Evolutionary conservation across 225 moss, liverwort and hornwort species (phyloP).

Genomic region (Takakia lepidozioides): DNA sequence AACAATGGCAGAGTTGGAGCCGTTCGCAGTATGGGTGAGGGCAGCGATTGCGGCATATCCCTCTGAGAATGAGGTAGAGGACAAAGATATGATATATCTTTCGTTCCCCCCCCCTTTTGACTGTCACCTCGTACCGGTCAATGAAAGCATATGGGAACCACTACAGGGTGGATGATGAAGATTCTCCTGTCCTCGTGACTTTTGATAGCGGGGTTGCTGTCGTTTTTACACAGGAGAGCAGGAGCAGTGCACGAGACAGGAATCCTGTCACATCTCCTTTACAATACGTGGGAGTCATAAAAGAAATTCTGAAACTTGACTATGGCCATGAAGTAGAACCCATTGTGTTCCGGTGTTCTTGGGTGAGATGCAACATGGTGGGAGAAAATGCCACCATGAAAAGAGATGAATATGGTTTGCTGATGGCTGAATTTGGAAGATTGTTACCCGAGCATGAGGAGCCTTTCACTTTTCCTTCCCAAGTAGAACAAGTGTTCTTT

Average conservation of each 20-base stretch:
- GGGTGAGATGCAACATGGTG: background rate
- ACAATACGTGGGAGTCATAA: no score
- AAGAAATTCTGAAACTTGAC: constrained; percentile 2
- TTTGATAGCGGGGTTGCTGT: no score
- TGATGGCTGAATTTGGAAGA: background rate
- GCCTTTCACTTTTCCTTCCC: background rate
- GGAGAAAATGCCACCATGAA: background rate
- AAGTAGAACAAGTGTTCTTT: background rate
- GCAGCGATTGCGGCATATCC: no score
- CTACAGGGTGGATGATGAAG: background rate
- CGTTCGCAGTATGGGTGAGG: background rate
- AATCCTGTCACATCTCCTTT: no score
- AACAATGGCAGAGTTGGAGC: no score
- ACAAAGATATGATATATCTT: background rate
- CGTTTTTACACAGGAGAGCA: no score
- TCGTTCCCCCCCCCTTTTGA: no score
- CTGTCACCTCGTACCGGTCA: background rate
- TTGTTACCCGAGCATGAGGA: background rate
- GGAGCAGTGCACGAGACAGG: no score
- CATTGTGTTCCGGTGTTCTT: background rate
- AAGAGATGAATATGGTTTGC: background rate
- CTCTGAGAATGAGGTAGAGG: background rate
- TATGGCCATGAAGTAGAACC: background rate
- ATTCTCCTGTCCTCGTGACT: no score
- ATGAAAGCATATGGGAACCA: constrained; percentile 1